phyloP scores from a whole-genome alignment of 2,329 filamentous ascomycete genomes.

The Fusarium newnesense region DNA sequence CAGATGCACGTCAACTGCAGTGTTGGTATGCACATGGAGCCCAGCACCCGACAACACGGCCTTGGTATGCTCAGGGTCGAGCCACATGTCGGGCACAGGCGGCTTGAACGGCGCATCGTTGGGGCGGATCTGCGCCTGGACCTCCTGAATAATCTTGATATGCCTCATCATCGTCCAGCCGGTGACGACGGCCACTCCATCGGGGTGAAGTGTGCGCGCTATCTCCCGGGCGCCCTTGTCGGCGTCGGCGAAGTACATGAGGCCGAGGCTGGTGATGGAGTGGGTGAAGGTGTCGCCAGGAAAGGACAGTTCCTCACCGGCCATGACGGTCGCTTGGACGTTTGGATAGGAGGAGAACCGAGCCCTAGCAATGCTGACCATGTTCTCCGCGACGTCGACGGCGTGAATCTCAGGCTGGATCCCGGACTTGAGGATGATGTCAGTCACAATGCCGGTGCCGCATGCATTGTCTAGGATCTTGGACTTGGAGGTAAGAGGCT shows the following conservation, averaged over 20 bases:
- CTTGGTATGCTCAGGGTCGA: background rate
- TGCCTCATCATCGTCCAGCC: background rate
- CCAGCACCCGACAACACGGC: background rate
- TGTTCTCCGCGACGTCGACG: background rate
- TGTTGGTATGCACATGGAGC: background rate
- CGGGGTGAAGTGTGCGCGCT: background rate
- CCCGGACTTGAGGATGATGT: background rate
- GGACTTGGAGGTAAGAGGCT: background rate
- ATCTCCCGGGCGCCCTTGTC: accelerated
- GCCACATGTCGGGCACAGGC: accelerated
- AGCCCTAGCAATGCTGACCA: background rate
- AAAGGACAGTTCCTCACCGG: background rate
- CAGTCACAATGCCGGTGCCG: background rate
- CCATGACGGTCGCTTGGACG: background rate
- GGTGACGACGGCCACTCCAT: accelerated
- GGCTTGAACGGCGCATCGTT: background rate
- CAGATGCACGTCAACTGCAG: background rate
- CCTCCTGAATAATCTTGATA: background rate
- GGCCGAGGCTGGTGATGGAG: background rate
- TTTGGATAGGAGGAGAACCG: accelerated
- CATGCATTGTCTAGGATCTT: background rate
- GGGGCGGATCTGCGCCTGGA: background rate
- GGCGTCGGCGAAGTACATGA: background rate
- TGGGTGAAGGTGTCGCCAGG: background rate
- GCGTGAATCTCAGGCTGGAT: background rate